Evolutionary conservation across 495 filamentous ascomycete genomes (phyloP).

Genomic region (Xylaria nigripes): DNA sequence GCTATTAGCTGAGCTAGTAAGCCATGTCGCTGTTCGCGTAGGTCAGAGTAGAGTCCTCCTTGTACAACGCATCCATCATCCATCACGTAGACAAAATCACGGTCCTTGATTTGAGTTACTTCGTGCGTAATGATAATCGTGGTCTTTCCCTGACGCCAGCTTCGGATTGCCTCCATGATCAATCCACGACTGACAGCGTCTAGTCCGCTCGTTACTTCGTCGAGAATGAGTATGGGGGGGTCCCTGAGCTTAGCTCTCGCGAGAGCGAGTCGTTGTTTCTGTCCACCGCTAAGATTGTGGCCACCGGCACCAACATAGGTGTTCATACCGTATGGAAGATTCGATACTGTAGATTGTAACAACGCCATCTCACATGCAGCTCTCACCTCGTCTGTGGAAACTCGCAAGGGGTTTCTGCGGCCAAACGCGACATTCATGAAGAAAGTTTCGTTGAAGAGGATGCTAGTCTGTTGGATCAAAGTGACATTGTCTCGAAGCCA

Average conservation of each 20-base stretch:
- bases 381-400: slow-evolving; percentile 48
- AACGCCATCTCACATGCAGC: slow-evolving; percentile 56
- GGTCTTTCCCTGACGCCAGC: slow-evolving; percentile 70
- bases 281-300: slow-evolving; percentile 72
- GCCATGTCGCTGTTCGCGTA: slow-evolving; percentile 25
- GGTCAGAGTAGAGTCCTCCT: slow-evolving; percentile 46
- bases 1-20: slow-evolving; percentile 23
- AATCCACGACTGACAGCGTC: slow-evolving; percentile 59
- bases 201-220: slow-evolving; percentile 79
- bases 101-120: slow-evolving; percentile 62
- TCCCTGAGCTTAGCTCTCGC: slow-evolving; percentile 70
- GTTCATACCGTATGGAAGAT: slow-evolving; percentile 64
- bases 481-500: slow-evolving; percentile 80
- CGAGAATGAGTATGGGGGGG: slow-evolving; percentile 75
- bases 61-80: slow-evolving; percentile 63
- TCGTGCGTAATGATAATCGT: slow-evolving; percentile 93
- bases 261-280: slow-evolving; percentile 68
- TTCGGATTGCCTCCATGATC: slow-evolving; percentile 64
- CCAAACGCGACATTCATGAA: slow-evolving; percentile 77
- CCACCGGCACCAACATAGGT: slow-evolving; percentile 67
- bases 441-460: slow-evolving; percentile 79
- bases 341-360: slow-evolving; percentile 61
- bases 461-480: slow-evolving; percentile 72
- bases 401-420: slow-evolving; percentile 36
- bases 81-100: slow-evolving; percentile 77